A percentile compares a stretch with the other conserved stretches of the same genome.
phyloP scores from a whole-genome alignment of 257 asterid species.

The Avicennia marina region DNA sequence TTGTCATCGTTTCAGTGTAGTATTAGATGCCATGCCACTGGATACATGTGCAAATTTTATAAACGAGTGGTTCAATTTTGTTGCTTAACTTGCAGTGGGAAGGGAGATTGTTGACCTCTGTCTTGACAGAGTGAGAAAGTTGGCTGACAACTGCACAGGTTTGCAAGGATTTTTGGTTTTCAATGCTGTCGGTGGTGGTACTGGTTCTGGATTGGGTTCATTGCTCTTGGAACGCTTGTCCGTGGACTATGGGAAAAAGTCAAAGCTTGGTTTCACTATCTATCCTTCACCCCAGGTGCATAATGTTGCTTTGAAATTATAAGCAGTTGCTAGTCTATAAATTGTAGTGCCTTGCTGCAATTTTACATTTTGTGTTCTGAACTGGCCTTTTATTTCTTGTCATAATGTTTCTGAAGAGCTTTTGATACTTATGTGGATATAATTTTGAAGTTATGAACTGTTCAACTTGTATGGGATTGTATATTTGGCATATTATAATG shows the following conservation, averaged over 20 bases:
- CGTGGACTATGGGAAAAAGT: constrained; percentile 85
- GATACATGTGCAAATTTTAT: not conserved
- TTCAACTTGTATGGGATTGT: not conserved
- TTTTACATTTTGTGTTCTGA: not conserved
- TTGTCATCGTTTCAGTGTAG: not conserved
- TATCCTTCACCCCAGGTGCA: constrained; percentile 85
- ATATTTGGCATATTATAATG: not conserved
- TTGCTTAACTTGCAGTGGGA: constrained; percentile 41
- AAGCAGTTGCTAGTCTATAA: not conserved
- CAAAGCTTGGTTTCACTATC: constrained; percentile 85
- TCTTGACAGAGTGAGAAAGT: constrained; percentile 84
- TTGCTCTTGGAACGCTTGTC: constrained; percentile 83
- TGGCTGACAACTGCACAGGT: constrained; percentile 92
- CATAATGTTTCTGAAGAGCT: not conserved
- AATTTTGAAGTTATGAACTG: not conserved
- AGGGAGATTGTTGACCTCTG: constrained; percentile 87
- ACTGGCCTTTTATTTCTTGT: not conserved
- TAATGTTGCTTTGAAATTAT: not conserved
- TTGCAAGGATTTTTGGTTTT: constrained; percentile 86
- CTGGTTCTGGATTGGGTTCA: constrained; percentile 94
- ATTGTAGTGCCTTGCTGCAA: not conserved
- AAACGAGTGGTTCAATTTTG: not conserved
- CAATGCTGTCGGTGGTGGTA: constrained; percentile 97
- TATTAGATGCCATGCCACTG: not conserved
- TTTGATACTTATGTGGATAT: not conserved